A percentile compares a stretch with the other conserved stretches of the same genome.
Evolutionary conservation across 106 monocot genomes (phyloP).

Genomic region (Dendrobium catenatum): DNA sequence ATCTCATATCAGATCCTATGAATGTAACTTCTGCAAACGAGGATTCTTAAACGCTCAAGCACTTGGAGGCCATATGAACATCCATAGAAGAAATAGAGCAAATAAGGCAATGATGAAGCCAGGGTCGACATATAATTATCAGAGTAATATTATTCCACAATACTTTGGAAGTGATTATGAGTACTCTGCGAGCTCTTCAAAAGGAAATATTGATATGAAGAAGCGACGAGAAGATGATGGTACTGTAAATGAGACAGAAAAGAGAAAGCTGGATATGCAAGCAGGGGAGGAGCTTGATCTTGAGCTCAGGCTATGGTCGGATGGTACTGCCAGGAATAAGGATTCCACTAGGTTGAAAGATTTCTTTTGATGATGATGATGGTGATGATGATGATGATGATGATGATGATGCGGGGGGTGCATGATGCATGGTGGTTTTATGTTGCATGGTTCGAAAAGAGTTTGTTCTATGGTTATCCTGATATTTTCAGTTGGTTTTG

Average conservation of each 20-base stretch:
- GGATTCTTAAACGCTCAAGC: slow-evolving; percentile 38
- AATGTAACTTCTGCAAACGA: slow-evolving; percentile 32
- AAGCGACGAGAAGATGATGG: background rate
- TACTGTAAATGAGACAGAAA: background rate
- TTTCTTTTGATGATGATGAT: too few relatives aligned
- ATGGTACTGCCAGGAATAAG: background rate
- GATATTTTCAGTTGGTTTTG: too few relatives aligned
- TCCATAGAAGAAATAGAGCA: slow-evolving; percentile 20
- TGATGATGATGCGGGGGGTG: too few relatives aligned
- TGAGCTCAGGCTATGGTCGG: slow-evolving; percentile 6
- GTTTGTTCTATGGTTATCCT: too few relatives aligned
- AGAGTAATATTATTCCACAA: background rate
- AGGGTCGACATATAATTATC: background rate
- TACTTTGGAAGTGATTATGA: background rate
- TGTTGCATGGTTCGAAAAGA: too few relatives aligned
- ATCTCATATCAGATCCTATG: slow-evolving; percentile 8
- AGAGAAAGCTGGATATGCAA: background rate
- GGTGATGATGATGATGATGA: too few relatives aligned
- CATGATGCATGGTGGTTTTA: too few relatives aligned
- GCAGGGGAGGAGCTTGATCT: background rate
- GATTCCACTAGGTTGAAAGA: too few relatives aligned
- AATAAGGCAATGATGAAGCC: background rate
- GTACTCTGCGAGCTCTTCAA: background rate
- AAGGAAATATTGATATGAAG: background rate
- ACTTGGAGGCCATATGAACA: slow-evolving; percentile 39